Conservation (phyloP, 768 basidiomycete genomes). For the Boletus bicolor region DNA sequence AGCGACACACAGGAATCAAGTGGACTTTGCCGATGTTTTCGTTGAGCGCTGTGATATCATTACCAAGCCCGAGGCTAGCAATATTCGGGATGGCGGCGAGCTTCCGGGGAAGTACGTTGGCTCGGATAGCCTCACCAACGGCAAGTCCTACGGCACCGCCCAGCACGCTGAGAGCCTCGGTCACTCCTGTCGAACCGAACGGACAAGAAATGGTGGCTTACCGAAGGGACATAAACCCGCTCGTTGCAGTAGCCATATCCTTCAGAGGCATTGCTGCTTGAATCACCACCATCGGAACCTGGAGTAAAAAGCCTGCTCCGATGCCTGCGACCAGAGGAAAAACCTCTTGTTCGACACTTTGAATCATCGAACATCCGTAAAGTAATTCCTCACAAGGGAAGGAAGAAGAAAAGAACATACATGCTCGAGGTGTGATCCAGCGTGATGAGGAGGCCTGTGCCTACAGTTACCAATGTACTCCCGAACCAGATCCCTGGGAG, state of each 20-base stretch:
- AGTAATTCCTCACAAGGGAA: neutral
- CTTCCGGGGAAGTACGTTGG: slow-evolving; percentile 44
- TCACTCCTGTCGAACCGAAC: neutral
- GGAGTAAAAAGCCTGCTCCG: slow-evolving; percentile 64
- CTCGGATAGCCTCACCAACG: slow-evolving; percentile 65
- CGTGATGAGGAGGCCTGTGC: slow-evolving; percentile 70
- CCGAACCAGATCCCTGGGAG: slow-evolving; percentile 61
- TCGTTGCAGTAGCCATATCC: slow-evolving; percentile 81
- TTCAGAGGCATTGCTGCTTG: slow-evolving; percentile 84
- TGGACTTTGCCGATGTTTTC: slow-evolving; percentile 44
- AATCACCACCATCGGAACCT: slow-evolving; percentile 66
- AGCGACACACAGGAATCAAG: slow-evolving; percentile 11
- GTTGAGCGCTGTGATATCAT: slow-evolving; percentile 40
- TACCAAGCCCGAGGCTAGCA: slow-evolving; percentile 25
- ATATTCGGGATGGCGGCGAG: slow-evolving; percentile 35
- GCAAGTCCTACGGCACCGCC: slow-evolving; percentile 75
- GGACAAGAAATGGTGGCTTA: slow-evolving; percentile 13
- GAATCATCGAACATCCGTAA: slow-evolving; percentile 4
- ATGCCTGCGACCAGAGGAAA: slow-evolving; percentile 64
- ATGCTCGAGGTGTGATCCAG: slow-evolving; percentile 54
- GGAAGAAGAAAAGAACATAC: slow-evolving; percentile 27
- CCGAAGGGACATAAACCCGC: slow-evolving; percentile 70
- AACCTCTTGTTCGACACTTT: slow-evolving; percentile 57
- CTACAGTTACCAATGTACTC: slow-evolving; percentile 57
- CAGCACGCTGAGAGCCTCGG: slow-evolving; percentile 43